Conservation (phyloP, 2,329 filamentous ascomycete genomes). For the Ilyonectria destructans region DNA sequence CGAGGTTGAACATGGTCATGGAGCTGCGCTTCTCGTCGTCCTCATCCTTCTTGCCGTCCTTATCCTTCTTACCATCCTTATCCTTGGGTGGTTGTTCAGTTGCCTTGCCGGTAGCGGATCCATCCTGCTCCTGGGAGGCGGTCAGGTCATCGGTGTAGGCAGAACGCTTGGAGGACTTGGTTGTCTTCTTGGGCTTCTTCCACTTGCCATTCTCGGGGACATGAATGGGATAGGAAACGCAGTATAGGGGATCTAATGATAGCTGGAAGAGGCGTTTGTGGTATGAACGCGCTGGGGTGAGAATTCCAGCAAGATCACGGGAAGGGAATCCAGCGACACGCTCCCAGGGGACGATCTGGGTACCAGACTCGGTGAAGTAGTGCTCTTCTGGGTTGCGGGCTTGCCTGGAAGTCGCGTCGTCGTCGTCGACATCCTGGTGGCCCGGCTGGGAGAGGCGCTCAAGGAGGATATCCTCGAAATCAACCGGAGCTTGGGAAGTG, state of each 20-base stretch:
- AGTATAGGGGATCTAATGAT: slow-evolving; percentile 84
- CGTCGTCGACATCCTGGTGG: slow-evolving; percentile 55
- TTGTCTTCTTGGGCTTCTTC: slow-evolving; percentile 76
- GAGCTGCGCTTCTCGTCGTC: slow-evolving; percentile 75
- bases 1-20: slow-evolving; percentile 98
- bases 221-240: slow-evolving; percentile 88
- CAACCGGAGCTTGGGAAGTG: slow-evolving; percentile 54
- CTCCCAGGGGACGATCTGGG: slow-evolving; percentile 78
- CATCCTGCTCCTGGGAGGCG: slow-evolving; percentile 50
- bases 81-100: slow-evolving; percentile 49
- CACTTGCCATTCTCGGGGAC: slow-evolving; percentile 84
- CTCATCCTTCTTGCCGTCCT: slow-evolving; percentile 50
- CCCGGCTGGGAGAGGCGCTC: slow-evolving; percentile 62
- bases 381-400: slow-evolving; percentile 71
- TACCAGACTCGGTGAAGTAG: slow-evolving; percentile 69
- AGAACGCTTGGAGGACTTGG: slow-evolving; percentile 55
- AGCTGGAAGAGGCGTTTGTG: slow-evolving; percentile 89
- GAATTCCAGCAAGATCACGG: slow-evolving; percentile 84
- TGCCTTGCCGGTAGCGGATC: slow-evolving; percentile 43
- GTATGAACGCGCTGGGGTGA: slow-evolving; percentile 83
- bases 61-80: slow-evolving; percentile 48
- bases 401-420: slow-evolving; percentile 62
- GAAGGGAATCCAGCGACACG: slow-evolving; percentile 81
- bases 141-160: slow-evolving; percentile 54
- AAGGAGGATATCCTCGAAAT: slow-evolving; percentile 69